These are phyloP conservation scores for Striga hermonthica DNA, from an alignment of 305 asterid genomes.

Conservation along the genomic window DNA sequence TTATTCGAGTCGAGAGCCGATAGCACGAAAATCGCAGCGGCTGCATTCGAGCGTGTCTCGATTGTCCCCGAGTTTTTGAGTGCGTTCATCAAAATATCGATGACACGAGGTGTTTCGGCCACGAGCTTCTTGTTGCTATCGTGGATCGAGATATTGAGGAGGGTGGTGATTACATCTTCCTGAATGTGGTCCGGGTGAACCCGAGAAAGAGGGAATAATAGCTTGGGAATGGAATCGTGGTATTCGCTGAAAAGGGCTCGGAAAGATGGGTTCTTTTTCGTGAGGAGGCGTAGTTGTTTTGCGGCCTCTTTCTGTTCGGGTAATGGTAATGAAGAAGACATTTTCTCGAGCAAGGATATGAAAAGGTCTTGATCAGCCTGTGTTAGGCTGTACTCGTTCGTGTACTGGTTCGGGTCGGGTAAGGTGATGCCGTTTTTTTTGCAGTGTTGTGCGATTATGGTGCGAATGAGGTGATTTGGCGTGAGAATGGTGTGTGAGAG, in stretches of 20 bases:
- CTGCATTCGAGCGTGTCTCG: constrained; percentile 50
- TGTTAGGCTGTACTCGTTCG: constrained; percentile 34
- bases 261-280: constrained; percentile 40
- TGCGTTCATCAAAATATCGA: constrained; percentile 45
- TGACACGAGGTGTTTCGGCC: constrained; percentile 46
- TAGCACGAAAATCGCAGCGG: constrained; percentile 58
- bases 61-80: constrained; percentile 36
- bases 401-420: constrained; percentile 37
- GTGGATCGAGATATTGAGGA: constrained; percentile 50
- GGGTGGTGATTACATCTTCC: constrained; percentile 52
- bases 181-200: constrained; percentile 39
- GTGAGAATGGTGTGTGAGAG: constrained; percentile 53
- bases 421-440: constrained; percentile 44
- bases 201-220: constrained; percentile 44
- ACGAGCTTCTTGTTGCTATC: constrained; percentile 53
- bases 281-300: constrained; percentile 41
- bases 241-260: constrained; percentile 50
- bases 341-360: constrained; percentile 35
- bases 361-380: constrained; percentile 44
- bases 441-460: constrained; percentile 55
- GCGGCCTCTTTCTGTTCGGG: constrained; percentile 48
- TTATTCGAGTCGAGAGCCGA: constrained; percentile 53
- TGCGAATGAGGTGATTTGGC: constrained; percentile 50
- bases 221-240: constrained; percentile 33
- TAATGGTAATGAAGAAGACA: constrained; percentile 36